Percentiles rank a stretch among this genome's conserved stretches.
Evolutionary conservation across 306 rosid genomes (phyloP).

Genomic region (Begonia loranthoides): DNA sequence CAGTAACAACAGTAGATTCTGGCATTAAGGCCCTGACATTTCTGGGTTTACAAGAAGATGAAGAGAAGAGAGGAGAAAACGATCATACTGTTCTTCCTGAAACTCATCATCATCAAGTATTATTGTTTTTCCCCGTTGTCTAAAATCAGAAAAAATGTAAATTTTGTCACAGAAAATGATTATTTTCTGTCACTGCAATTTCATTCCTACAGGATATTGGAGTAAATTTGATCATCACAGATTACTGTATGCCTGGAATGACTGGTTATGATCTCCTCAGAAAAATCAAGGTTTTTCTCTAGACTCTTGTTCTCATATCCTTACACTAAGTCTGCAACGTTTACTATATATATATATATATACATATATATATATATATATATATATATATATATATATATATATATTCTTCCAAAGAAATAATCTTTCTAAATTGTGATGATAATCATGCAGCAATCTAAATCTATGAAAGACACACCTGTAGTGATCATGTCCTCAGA

Average conservation of each 20-base stretch:
- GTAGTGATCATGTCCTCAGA: conserved; percentile 94
- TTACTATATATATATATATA: conserved; percentile 1
- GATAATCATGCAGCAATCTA: conserved; percentile 43
- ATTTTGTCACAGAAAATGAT: conserved; percentile 1
- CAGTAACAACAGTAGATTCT: background rate
- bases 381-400: background rate
- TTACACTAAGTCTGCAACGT: no score
- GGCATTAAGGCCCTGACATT: background rate
- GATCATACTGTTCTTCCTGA: conserved; percentile 17
- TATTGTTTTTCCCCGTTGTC: background rate
- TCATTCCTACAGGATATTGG: conserved; percentile 30
- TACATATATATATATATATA: background rate
- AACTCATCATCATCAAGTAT: conserved; percentile 26
- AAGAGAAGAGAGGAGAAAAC: conserved; percentile 16
- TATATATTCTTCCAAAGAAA: conserved; percentile 1
- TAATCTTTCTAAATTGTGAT: background rate
- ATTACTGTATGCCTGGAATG: conserved; percentile 93
- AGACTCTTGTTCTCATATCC: no score
- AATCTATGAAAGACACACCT: conserved; percentile 68
- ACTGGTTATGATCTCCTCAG: conserved; percentile 77
- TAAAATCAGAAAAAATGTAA: background rate
- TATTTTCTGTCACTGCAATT: conserved; percentile 8
- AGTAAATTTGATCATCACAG: conserved; percentile 72
- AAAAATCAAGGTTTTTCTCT: conserved; percentile 60
- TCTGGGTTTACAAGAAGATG: conserved; percentile 1